Evolutionary conservation across 2,329 filamentous ascomycete species (phyloP), one percentile per base, ranked within the genome.

Genomic region (Eutypella sp.): DNA sequence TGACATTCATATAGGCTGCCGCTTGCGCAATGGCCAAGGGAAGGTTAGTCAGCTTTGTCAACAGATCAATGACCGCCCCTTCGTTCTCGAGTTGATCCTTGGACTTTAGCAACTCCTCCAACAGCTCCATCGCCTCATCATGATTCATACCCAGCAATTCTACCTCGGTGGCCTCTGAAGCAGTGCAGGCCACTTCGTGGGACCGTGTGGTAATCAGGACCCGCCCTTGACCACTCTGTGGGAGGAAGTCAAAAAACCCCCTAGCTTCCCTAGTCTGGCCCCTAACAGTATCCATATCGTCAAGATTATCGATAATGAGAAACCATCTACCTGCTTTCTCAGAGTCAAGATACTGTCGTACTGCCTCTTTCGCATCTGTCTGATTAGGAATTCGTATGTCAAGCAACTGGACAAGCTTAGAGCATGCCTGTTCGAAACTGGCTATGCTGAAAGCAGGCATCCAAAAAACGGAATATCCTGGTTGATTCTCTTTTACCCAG

Each of bases 281-380:
- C 38, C 56, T 54, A 37, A 64, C 41, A 9, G 65, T 33, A 5
- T 60, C 49, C 9, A 46, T 45, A 22, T 72, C 64, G 31, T 75
- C 71, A 0, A 64, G 66, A 46, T 73, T 74, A 41, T 71, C 66
- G 5, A 73, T 49, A 2, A 74, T 54, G 1, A 73, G 50, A 33
- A 73, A 53, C 69, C 67, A 73, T 27, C 48, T 56, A 6, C 65
- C 61, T 0, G 55, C 45, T 3, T 41, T 45, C n/a, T 57, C 50
- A 0, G 56, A 61, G 34, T 48, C 56, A 0, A 69, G 53, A 18
- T 63, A 51, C 3, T 42, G 40, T 13, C 78, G 71, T 54, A 87
- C 81, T 64, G 80, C 73, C 53, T 83, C 78, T 44, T 77, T 75
- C 31, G 81, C 56, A 49, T 87, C 82, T 40, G 68, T 65, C 47